These are phyloP conservation scores for Fusarium sulawesiense DNA, from an alignment of 2,329 filamentous ascomycete species.

Conservation along the genomic window DNA sequence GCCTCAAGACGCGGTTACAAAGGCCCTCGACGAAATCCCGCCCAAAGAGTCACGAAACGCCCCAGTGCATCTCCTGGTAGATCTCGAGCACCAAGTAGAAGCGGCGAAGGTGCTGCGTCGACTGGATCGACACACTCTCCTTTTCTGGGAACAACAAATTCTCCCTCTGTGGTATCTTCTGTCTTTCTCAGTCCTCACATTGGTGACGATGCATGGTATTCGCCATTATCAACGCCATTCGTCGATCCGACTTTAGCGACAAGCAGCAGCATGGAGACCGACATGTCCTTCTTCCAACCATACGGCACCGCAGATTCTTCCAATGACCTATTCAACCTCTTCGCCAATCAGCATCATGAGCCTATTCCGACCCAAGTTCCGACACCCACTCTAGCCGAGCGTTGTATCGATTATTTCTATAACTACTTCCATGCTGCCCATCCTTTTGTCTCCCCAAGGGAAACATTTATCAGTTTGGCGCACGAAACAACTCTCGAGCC, in stretches of 20 bases:
- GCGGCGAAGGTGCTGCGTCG: constrained; percentile 54
- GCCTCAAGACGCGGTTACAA: constrained; percentile 81
- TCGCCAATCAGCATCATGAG: constrained; percentile 27
- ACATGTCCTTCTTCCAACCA: constrained; percentile 28
- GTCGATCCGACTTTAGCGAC: constrained; percentile 13
- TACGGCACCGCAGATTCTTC: constrained; percentile 41
- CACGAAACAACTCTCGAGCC: constrained; percentile 62
- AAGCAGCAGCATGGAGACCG: constrained; percentile 13
- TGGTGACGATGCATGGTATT: constrained; percentile 20
- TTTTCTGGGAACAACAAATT: constrained; percentile 51
- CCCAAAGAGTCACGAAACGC: constrained; percentile 61
- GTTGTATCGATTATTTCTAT: constrained; percentile 69
- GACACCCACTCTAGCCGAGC: constrained; percentile 57
- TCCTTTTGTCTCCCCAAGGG: constrained; percentile 67
- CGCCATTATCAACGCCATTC: constrained; percentile 38
- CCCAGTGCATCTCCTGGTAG: constrained; percentile 57
- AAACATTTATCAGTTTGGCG: constrained; percentile 60
- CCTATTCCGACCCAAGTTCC: constrained; percentile 37
- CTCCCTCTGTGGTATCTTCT: constrained; percentile 23
- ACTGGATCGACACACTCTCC: constrained; percentile 52
- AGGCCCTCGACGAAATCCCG: constrained; percentile 58
- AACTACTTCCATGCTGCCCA: constrained; percentile 68
- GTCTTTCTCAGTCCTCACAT: constrained; percentile 27
- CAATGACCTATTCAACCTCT: constrained; percentile 37
- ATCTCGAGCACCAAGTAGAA: constrained; percentile 26